Evolutionary conservation across 345 rosid genomes (phyloP), one percentile per base, ranked within the genome.

Genomic region (Abelmoschus esculentus): DNA sequence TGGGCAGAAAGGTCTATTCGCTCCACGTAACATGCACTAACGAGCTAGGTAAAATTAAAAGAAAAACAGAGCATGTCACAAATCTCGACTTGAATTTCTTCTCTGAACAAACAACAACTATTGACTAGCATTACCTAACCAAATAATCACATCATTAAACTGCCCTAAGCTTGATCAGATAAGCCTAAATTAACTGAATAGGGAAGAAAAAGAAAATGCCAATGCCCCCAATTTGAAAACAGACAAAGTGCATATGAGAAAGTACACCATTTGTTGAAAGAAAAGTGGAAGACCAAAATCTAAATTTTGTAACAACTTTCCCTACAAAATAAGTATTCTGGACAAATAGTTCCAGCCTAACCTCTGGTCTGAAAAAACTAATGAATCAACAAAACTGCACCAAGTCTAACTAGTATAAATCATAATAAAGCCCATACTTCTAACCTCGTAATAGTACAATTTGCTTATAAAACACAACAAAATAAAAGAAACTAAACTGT

Each of bases 1-100:
- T 91, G 98, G 71, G 98, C 98, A 32, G 92, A 90, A 28, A 93
- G 92, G 75, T 89, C 98, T 81, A 93, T 81, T 69, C 97, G 80
- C 77, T 87, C 86, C 29, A 73, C 22, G 57, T 86, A 82, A 84
- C 97, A 93, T 6, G 91, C 91, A 22, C 72, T 79, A 19, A 75
- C 93, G 69, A 93, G 84, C 98, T 74, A 44, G 58, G 69, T 52
- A 59, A 29, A 44, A 73, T 54, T 53, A 32, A 58, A 58, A 66
- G 54, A 44, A 17, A 53, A 58, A n/a, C n/a, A n/a, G n/a, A 61
- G 34, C 5, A 18, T 17, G 44, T 59, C 55, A 57, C 42, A 69
- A 40, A 63, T 47, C 14, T 46, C 46, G 17, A 46, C 34, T 46
- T 26, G 19, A 7, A 46, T 65, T 46, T 65, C 55, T 44, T 65